Evolutionary conservation across 148 eudicot genomes (phyloP), one percentile per base, ranked within the genome.

Genomic region (Cornus kousa): DNA sequence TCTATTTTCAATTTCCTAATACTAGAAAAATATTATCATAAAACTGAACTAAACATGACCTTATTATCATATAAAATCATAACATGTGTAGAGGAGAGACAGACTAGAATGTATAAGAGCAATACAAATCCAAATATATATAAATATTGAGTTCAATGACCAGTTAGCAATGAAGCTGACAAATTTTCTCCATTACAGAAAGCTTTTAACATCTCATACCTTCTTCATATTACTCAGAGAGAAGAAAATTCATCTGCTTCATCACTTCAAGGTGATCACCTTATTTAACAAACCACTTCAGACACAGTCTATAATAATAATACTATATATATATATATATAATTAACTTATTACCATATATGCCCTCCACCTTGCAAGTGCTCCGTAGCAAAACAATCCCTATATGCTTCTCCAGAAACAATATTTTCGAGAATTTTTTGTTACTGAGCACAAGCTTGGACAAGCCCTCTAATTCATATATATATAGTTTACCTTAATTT

Each of bases 181-280:
- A 88, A 86, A 88, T 86, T 88, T 88, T 79, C 89, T 82, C 85
- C 86, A 81, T 40, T 33, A 75, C 75, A 76, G 48, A 62, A 69
- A 75, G 59, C 23, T 55, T 57, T 53, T 5, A 10, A 74, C 64
- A 72, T 53, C 50, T 50, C 9, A 31, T 8, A 57, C 19, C 74
- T 43, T 48, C 24, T 66, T 43, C 55, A 28, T 11, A 53, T 37
- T 57, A 9, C 75, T 57, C 37, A 72, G 74, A 70, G 43, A 48
- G 84, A 81, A 84, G 84, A 86, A 88, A 86, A 86, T 88, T 86
- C 87, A 84, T 88, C 76, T 84, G 89, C 91, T 86, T 88, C 91
- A 88, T 73, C 77, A 80, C 84, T 86, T 74, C 79, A 73, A 67
- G 77, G 78, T 80, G 62, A 80, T 57, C 78, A 73, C 78, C 33